Evolutionary conservation across 371 early-diverging fungal genomes (phyloP), one percentile per base, ranked within the genome.

Genomic region (Mortierella sp.): DNA sequence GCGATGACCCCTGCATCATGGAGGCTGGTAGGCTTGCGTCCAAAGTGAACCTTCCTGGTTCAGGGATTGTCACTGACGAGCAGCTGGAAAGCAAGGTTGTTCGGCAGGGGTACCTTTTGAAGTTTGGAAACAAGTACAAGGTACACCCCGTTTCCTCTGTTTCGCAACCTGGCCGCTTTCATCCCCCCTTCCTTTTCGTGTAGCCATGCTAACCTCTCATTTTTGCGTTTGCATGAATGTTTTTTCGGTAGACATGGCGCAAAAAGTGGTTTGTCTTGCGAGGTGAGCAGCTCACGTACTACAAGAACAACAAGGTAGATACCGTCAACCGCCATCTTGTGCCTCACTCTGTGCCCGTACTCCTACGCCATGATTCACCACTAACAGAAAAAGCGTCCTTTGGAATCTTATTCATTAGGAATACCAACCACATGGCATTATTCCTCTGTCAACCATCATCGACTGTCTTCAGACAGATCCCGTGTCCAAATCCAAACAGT

Each of bases 221-320:
- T 12, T 22, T 19, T 41, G 50, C 29, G 25, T 13, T 9, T 47
- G 0, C 25, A 27, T 54, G 13, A 1, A 24, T 10, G 27, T 29
- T 19, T 22, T 45, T 12, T 43, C 5, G 12, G 21, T 57, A 68
- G 88, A 83, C 86, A 12, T 95, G 95, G 95, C 88, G 90, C 76
- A 91, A 89, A 60, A 85, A 91, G 21, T 95, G 93, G 94, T 93
- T 93, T 82, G 95, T 94, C 12, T 64, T 95, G 12, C 80, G 94
- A 41, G 87, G 87, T 43, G 91, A 90, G 46, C 87, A 86, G 17
- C 72, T 95, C 45, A 82, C 87, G 5, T 90, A 88, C 66, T 95
- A 95, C 80, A 92, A 94, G 76, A 87, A 95, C 43, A 51, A 34
- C 16, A 68, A 68, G 68, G 68, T 68, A 61, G 13, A 28, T n/a